Percentiles rank a stretch among this genome's conserved stretches.
Conservation (phyloP, 805 yeast species). For the Saturnispora sekii region DNA sequence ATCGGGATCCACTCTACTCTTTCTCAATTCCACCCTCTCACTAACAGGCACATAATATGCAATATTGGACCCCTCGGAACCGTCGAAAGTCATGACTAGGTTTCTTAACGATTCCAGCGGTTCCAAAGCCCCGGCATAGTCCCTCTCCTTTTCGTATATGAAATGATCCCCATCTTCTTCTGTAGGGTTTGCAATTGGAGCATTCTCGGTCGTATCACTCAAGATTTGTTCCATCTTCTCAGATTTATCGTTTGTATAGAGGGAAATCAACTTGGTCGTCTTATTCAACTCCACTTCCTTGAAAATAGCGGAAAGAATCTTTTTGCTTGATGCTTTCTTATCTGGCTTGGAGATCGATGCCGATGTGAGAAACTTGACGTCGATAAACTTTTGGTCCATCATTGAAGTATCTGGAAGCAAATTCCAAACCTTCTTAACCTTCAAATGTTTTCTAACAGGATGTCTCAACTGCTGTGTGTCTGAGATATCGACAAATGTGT, state of each 20-base stretch:
- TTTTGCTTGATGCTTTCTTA: slow-evolving; percentile 25
- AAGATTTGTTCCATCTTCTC: slow-evolving; percentile 28
- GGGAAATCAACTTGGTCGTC: slow-evolving; percentile 64
- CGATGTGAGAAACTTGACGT: slow-evolving; percentile 52
- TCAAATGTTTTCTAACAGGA: slow-evolving; percentile 65
- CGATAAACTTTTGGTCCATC: slow-evolving; percentile 67
- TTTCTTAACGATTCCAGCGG: slow-evolving; percentile 47
- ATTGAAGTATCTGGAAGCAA: slow-evolving; percentile 86
- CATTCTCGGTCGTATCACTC: slow-evolving; percentile 39
- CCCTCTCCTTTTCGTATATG: slow-evolving; percentile 58
- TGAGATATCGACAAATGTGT: slow-evolving; percentile 51
- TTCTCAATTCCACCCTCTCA: slow-evolving; percentile 72
- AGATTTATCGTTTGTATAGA: slow-evolving; percentile 38
- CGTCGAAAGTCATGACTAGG: slow-evolving; percentile 54
- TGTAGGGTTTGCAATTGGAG: slow-evolving; percentile 28
- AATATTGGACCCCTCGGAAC: slow-evolving; percentile 32
- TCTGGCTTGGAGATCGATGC: slow-evolving; percentile 35
- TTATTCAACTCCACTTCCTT: slow-evolving; percentile 62
- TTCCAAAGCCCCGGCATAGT: slow-evolving; percentile 62
- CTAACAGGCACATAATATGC: slow-evolving; percentile 73
- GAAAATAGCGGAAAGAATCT: slow-evolving; percentile 53
- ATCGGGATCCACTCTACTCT: slow-evolving; percentile 64
- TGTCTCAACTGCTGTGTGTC: slow-evolving; percentile 42
- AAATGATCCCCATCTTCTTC: slow-evolving; percentile 30
- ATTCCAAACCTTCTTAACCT: slow-evolving; percentile 71